Conservation (phyloP, 1,139 yeast species). For the Suhomyces anneliseae region DNA sequence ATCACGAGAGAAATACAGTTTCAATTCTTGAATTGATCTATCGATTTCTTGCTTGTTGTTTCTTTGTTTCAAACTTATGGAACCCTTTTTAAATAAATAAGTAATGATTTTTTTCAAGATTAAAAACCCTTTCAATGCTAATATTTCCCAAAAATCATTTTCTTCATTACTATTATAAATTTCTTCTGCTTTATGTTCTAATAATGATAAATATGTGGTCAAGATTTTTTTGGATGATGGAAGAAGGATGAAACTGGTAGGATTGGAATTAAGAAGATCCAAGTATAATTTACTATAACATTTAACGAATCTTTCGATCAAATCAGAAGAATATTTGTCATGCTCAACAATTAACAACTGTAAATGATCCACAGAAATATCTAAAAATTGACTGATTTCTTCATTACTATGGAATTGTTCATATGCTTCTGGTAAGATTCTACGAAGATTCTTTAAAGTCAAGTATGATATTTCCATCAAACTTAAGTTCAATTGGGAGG, state of each 20-base stretch:
- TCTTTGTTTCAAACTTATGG: slow-evolving; percentile 61
- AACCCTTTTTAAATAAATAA: slow-evolving; percentile 65
- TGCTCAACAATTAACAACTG: slow-evolving; percentile 55
- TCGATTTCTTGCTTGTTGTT: slow-evolving; percentile 63
- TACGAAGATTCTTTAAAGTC: slow-evolving; percentile 69
- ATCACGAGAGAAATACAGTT: slow-evolving; percentile 55
- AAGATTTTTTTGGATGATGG: slow-evolving; percentile 64
- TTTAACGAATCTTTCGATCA: slow-evolving; percentile 68
- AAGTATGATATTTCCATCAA: slow-evolving; percentile 73
- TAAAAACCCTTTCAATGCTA: slow-evolving; percentile 69
- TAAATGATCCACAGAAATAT: slow-evolving; percentile 58
- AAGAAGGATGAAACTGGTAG: slow-evolving; percentile 70
- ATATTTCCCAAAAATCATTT: slow-evolving; percentile 68
- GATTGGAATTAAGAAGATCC: slow-evolving; percentile 54
- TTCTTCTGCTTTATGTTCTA: slow-evolving; percentile 61
- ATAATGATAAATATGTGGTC: slow-evolving; percentile 54
- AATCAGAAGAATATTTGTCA: slow-evolving; percentile 52
- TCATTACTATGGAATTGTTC: slow-evolving; percentile 61
- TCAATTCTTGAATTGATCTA: slow-evolving; percentile 52
- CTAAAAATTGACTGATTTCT: slow-evolving; percentile 61
- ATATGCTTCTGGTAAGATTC: slow-evolving; percentile 76
- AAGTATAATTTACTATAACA: slow-evolving; percentile 76
- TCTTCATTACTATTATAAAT: slow-evolving; percentile 57
- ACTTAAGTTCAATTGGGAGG: slow-evolving; percentile 41
- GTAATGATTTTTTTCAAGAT: slow-evolving; percentile 65